Evolutionary conservation across 1,139 yeast species (phyloP).

Genomic region (Candida sp.): DNA sequence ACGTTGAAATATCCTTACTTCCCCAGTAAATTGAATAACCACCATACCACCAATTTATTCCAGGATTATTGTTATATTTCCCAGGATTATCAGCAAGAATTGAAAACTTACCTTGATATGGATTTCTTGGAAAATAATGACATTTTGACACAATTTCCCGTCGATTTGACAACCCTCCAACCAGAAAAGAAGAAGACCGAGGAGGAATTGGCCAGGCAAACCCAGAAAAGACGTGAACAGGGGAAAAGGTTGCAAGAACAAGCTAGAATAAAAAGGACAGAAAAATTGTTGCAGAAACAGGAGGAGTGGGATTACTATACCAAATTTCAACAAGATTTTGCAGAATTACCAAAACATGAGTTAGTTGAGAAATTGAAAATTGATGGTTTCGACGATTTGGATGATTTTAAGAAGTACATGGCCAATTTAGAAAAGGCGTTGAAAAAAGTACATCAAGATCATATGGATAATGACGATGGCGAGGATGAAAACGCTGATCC

Average conservation of each 20-base stretch:
- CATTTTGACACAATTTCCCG: conserved; percentile 79
- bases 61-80: conserved; percentile 81
- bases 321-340: conserved; percentile 52
- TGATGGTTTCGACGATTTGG: conserved; percentile 78
- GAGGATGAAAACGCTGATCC: conserved; percentile 49
- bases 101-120: conserved; percentile 54
- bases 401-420: conserved; percentile 68
- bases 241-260: conserved; percentile 91
- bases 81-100: conserved; percentile 61
- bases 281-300: conserved; percentile 77
- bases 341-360: conserved; percentile 40
- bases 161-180: conserved; percentile 42
- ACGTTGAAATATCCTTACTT: conserved; percentile 88
- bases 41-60: conserved; percentile 66
- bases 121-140: conserved; percentile 66
- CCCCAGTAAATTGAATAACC: conserved; percentile 65
- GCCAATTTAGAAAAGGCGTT: conserved; percentile 65
- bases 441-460: conserved; percentile 64
- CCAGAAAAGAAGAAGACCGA: conserved; percentile 80
- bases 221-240: conserved; percentile 80
- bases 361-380: conserved; percentile 49
- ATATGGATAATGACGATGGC: conserved; percentile 52
- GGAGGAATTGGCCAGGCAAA: conserved; percentile 75
- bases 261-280: conserved; percentile 80
- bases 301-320: conserved; percentile 74